phyloP scores from a whole-genome alignment of 2,329 filamentous ascomycete genomes.

The Aspergillus japonicus region DNA sequence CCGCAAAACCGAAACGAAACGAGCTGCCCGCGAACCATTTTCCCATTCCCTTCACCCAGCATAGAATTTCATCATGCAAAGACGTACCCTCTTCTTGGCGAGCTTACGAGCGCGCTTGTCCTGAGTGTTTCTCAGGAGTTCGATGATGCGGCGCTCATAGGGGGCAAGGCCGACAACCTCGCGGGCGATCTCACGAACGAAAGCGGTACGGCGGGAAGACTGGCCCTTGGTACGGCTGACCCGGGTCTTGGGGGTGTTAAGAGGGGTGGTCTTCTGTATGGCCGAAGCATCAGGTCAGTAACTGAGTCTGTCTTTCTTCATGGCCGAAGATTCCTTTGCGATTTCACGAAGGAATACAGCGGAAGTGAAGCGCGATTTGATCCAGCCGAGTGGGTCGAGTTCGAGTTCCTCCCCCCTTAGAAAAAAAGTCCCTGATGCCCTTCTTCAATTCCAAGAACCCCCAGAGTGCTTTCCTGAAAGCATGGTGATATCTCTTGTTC shows the following conservation, averaged over 20 bases:
- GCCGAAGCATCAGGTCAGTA: slow-evolving; percentile 41
- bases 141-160: slow-evolving; percentile 98
- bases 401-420: not conserved
- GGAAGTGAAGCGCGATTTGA: not conserved
- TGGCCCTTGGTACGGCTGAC: slow-evolving; percentile 89
- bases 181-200: slow-evolving; percentile 96
- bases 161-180: slow-evolving; percentile 94
- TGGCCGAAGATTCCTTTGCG: not conserved
- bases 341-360: not conserved
- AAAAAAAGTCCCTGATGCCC: not conserved
- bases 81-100: slow-evolving; percentile 93
- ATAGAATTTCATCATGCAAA: slow-evolving; percentile 6
- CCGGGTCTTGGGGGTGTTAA: slow-evolving; percentile 70
- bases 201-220: slow-evolving; percentile 93
- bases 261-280: slow-evolving; percentile 76
- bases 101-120: slow-evolving; percentile 99
- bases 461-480: not conserved
- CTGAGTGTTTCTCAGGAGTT: slow-evolving; percentile 98
- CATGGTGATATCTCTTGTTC: not conserved
- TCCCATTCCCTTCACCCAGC: not conserved
- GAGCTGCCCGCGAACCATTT: not conserved
- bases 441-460: not conserved
- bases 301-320: not conserved
- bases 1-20: not conserved
- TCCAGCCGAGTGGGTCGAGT: slow-evolving; percentile 8